A percentile compares a stretch with the other conserved stretches of the same genome.
phyloP scores from a whole-genome alignment of 345 rosid species.

The Microcos paniculata region DNA sequence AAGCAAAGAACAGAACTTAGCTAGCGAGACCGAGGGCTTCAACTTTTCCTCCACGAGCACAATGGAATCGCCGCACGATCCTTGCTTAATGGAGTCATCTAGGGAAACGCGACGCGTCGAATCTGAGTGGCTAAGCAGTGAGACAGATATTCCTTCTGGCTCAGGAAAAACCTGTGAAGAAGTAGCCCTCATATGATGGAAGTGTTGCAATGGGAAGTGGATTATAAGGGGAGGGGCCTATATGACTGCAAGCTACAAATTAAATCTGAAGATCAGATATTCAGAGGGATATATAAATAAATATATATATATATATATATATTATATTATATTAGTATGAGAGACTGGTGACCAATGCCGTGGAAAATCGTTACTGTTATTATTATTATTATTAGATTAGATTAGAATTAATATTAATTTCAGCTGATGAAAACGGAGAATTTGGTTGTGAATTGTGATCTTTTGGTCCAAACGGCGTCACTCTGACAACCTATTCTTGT shows the following conservation, averaged over 20 bases:
- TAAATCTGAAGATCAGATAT: neutral
- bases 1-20: neutral
- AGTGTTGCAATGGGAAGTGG: too few species aligned
- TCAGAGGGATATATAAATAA: neutral
- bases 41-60: neutral
- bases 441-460: too few species aligned
- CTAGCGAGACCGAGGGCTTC: neutral
- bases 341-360: too few species aligned
- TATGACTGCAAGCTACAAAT: too few species aligned
- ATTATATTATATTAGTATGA: too few species aligned
- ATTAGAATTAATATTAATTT: too few species aligned
- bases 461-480: too few species aligned
- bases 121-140: conserved; percentile 7
- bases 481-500: too few species aligned
- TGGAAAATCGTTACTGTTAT: too few species aligned
- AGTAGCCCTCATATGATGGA: neutral
- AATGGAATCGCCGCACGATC: neutral
- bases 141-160: neutral
- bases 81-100: conserved; percentile 1
- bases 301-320: neutral
- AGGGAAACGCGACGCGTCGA: conserved; percentile 5
- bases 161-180: conserved; percentile 2
- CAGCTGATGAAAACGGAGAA: too few species aligned
- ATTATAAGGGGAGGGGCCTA: too few species aligned
- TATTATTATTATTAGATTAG: too few species aligned